A percentile compares a stretch with the other conserved stretches of the same genome.
Conservation (phyloP, 768 basidiomycete genomes). For the Kwoniella sp. region DNA sequence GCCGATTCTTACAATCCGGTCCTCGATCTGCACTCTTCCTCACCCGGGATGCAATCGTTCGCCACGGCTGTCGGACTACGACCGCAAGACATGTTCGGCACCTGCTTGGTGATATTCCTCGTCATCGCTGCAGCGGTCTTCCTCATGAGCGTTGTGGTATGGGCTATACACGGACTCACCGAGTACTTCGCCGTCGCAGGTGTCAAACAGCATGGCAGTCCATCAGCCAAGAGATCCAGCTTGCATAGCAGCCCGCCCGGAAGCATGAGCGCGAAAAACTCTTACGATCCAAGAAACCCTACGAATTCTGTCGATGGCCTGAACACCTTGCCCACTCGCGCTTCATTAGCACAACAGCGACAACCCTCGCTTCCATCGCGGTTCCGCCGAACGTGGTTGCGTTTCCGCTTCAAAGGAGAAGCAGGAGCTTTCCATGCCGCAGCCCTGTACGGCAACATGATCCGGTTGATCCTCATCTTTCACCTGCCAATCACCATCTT, state of each 20-base stretch:
- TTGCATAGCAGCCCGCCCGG: constrained; percentile 11
- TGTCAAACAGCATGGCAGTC: constrained; percentile 1
- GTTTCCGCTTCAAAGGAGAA: constrained; percentile 48
- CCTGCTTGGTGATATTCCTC: constrained; percentile 78
- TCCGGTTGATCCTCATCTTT: constrained; percentile 84
- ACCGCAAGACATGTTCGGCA: constrained; percentile 73
- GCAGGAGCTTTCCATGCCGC: constrained; percentile 50
- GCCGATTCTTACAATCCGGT: constrained; percentile 64
- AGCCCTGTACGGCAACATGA: constrained; percentile 67
- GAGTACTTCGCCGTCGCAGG: constrained; percentile 23
- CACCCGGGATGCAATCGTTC: constrained; percentile 71
- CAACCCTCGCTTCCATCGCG: constrained; percentile 10
- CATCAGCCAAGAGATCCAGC: constrained; percentile 6
- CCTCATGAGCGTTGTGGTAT: constrained; percentile 64
- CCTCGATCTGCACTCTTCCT: constrained; percentile 61
- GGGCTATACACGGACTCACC: constrained; percentile 61
- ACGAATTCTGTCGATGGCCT: constrained; percentile 4
- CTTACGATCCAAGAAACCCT: constrained; percentile 13
- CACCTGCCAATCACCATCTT: constrained; percentile 92
- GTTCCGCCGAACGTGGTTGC: constrained; percentile 43
- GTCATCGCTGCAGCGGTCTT: constrained; percentile 70
- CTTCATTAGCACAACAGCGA: constrained; percentile 6
- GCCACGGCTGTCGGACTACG: constrained; percentile 77
- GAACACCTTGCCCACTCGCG: constrained; percentile 15
- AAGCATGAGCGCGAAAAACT: constrained; percentile 26